Conservation (phyloP, 2,329 filamentous ascomycete genomes). For the Fusarium clavum region DNA sequence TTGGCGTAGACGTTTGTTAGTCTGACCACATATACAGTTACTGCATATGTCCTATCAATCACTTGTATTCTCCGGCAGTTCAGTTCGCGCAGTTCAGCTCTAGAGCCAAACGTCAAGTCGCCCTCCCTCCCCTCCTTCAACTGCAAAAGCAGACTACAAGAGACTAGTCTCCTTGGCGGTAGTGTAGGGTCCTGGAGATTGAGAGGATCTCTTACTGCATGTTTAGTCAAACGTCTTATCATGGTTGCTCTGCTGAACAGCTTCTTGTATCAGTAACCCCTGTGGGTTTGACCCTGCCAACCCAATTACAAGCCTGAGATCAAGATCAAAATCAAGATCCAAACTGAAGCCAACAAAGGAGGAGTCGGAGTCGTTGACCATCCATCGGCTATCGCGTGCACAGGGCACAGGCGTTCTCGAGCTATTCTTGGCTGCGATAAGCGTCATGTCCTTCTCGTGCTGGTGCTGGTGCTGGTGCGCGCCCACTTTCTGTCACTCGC, state of each 20-base stretch:
- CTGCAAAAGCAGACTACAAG: constrained; percentile 26
- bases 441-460: constrained; percentile 37
- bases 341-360: constrained; percentile 9
- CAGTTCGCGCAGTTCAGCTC: neutral
- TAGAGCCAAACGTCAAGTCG: neutral
- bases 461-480: constrained; percentile 27
- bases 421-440: constrained; percentile 42
- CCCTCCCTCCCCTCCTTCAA: constrained; percentile 11
- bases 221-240: constrained; percentile 36
- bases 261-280: constrained; percentile 34
- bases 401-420: constrained; percentile 26
- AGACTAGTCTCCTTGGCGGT: neutral
- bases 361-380: constrained; percentile 25
- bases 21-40: neutral
- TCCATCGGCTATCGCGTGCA: constrained; percentile 41
- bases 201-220: constrained; percentile 9
- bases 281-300: constrained; percentile 26
- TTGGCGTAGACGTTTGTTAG: neutral
- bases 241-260: constrained; percentile 17
- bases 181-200: constrained; percentile 16
- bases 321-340: constrained; percentile 12
- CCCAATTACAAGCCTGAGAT: constrained; percentile 19
- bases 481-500: constrained; percentile 19
- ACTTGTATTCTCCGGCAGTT: constrained; percentile 17
- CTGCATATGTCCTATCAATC: constrained; percentile 3